Percentiles rank a stretch among this genome's conserved stretches.
Conservation (phyloP, 139 green algal genomes). For the Auxenochlorella pyrenoidosa region DNA sequence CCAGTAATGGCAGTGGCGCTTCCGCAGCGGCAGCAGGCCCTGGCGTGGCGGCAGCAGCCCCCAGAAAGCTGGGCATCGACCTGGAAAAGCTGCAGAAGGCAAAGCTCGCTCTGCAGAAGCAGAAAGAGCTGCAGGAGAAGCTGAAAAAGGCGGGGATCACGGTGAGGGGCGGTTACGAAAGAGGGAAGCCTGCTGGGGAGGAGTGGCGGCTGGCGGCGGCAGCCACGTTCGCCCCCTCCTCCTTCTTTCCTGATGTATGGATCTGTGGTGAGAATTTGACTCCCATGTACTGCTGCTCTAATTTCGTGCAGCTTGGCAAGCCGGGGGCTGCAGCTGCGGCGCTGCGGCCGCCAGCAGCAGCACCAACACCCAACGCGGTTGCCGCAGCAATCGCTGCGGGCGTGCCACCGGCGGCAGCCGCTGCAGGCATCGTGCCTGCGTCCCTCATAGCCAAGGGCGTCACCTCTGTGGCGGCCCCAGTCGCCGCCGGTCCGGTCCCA, state of each 20-base stretch:
- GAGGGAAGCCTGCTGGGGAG: not conserved
- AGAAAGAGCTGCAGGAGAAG: conserved; percentile 49
- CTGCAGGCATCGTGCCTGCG: not conserved
- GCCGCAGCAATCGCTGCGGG: conserved; percentile 1
- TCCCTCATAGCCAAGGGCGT: not conserved
- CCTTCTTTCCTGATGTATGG: not conserved
- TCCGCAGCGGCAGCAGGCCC: not conserved
- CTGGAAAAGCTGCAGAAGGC: conserved; percentile 45
- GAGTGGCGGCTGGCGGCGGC: not conserved
- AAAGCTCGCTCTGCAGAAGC: conserved; percentile 47
- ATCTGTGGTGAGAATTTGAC: too few species aligned
- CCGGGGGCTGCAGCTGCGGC: not conserved
- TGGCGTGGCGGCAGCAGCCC: not conserved
- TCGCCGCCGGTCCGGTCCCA: too few species aligned
- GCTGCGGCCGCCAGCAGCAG: not conserved
- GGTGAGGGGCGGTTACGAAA: not conserved
- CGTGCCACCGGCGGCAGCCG: not conserved
- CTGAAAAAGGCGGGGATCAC: conserved; percentile 42
- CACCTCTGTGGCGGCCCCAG: not conserved
- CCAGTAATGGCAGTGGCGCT: not conserved
- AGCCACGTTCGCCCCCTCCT: not conserved
- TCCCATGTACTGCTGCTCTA: not conserved
- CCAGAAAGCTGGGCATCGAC: conserved; percentile 32
- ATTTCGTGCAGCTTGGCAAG: conserved; percentile 1
- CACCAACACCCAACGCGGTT: not conserved